A percentile compares a stretch with the other conserved stretches of the same genome.
phyloP scores from a whole-genome alignment of 345 rosid genomes.

The Arabidopsis arenosa region DNA sequence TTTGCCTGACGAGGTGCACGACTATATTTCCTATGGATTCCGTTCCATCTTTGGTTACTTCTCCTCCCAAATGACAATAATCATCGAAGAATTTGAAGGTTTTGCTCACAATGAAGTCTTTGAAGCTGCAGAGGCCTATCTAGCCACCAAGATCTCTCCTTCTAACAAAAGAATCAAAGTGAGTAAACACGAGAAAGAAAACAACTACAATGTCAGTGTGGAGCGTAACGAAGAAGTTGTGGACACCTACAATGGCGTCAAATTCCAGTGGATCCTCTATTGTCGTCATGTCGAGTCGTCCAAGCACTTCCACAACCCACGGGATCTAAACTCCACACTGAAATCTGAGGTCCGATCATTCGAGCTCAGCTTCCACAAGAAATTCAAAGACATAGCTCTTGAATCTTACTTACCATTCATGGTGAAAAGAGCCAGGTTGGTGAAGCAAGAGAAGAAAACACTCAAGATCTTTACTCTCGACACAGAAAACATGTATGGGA shows the following conservation, averaged over 20 bases:
- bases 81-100: conserved; percentile 57
- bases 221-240: conserved; percentile 60
- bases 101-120: conserved; percentile 53
- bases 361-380: conserved; percentile 61
- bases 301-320: conserved; percentile 32
- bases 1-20: conserved; percentile 51
- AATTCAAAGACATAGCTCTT: conserved; percentile 57
- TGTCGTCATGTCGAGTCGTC: conserved; percentile 52
- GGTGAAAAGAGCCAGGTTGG: conserved; percentile 49
- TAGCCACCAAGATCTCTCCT: conserved; percentile 51
- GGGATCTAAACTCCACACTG: conserved; percentile 39
- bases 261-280: conserved; percentile 58
- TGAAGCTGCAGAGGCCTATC: conserved; percentile 54
- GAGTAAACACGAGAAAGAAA: conserved; percentile 63
- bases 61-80: conserved; percentile 56
- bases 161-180: conserved; percentile 51
- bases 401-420: conserved; percentile 59
- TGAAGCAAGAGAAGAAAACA: conserved; percentile 55
- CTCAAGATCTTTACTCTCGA: conserved; percentile 61
- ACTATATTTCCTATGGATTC: conserved; percentile 40
- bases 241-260: conserved; percentile 58
- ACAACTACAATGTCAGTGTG: conserved; percentile 51
- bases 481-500: conserved; percentile 47
- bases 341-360: conserved; percentile 54
- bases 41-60: conserved; percentile 47